Base-by-base conservation (phyloP, 805 yeast species). In the Metschnikowia santaceciliae region DNA sequence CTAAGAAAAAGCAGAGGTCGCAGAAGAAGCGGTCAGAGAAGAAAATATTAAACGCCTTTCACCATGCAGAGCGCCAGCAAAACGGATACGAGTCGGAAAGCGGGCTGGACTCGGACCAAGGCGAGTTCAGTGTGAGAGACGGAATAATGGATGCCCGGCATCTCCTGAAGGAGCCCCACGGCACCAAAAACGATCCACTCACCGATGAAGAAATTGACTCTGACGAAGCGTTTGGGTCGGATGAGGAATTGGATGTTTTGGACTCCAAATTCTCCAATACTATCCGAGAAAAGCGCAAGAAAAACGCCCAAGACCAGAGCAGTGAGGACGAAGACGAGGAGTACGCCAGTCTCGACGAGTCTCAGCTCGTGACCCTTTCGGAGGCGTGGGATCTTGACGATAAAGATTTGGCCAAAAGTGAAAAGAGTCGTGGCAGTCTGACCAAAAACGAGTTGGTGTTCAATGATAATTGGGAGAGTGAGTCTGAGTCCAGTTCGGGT, bases 361-460 rank as follows among this genome's bases (percentile, higher is more conserved):
- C 68, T 32, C 87, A 89, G 57, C 75, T 90, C 48, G 77, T 86
- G 52, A 80, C 95, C 0, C 72, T 90, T 37, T 86, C 96, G n/a
- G 90, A 84, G 58, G 90, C 88, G 3, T 90, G 96, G 96, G 97
- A 87, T 62, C 67, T 82, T 68, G 94, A 88, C 64, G 89, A 84
- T 32, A 69, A 65, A 30, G 84, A 80, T 52, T 55, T 63, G 47
- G 62, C 43, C 40, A 20, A 35, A n/a, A 35, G 17, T 26, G 30
- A 26, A 26, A 26, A 26, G 4, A 23, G 26, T 23, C 4, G 11
- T 4, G 11, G 11, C 3, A 36, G 23, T 17, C 14, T 17, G 22
- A 20, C 39, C 11, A 11, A 32, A 14, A 32, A 22, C 17, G 61
- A 54, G 7, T 50, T 49, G 32, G 64, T 57, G 23, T 42, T 54